These are phyloP conservation scores for Linnemannia elongata DNA, from an alignment of 192 early-diverging fungal genomes.

Conservation along the genomic window DNA sequence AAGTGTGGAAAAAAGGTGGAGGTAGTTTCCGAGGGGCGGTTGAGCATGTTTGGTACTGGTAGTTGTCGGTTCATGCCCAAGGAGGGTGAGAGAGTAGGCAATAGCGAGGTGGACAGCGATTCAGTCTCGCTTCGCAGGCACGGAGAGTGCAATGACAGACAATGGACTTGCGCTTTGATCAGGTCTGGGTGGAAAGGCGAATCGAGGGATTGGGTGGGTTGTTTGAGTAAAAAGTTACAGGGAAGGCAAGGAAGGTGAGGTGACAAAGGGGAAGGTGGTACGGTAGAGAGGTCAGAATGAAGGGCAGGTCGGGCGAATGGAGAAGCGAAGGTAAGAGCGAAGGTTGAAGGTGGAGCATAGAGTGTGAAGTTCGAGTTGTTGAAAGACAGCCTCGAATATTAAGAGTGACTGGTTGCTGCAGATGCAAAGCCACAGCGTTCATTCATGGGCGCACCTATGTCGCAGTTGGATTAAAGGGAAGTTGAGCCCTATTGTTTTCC, in stretches of 20 bases:
- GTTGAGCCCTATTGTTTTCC: no score
- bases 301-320: no score
- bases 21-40: no score
- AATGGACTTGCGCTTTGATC: conserved; percentile 5
- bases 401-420: not conserved
- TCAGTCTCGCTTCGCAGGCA: conserved; percentile 8
- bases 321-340: no score
- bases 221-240: no score
- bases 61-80: not conserved
- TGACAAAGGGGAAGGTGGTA: no score
- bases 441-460: not conserved
- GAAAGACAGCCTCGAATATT: not conserved
- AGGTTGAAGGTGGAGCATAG: not conserved
- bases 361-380: not conserved
- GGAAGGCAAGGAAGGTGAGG: no score
- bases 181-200: not conserved
- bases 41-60: no score
- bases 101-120: not conserved
- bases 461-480: no score
- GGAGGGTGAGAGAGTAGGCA: not conserved
- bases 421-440: not conserved
- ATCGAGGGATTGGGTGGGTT: no score
- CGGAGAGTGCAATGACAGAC: not conserved
- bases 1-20: no score
- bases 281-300: no score